Conservation (phyloP, 805 yeast species). For the Teunomyces pallodes region DNA sequence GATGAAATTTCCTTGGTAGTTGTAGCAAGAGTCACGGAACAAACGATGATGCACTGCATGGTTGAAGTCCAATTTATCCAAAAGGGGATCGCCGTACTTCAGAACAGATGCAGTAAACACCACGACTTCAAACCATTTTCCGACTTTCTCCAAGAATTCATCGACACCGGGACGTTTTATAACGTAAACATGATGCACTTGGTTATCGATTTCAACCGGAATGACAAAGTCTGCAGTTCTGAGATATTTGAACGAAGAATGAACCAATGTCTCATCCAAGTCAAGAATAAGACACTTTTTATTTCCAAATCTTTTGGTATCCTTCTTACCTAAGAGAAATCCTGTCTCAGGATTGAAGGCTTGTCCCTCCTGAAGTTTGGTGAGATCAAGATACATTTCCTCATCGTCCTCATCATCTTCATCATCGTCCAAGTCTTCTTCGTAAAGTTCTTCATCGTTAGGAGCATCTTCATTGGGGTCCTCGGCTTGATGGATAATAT, state of each 20-base stretch:
- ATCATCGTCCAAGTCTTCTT: slow-evolving; percentile 4
- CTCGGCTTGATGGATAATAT: neutral
- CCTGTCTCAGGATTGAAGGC: slow-evolving; percentile 60
- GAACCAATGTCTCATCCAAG: slow-evolving; percentile 94
- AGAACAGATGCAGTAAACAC: slow-evolving; percentile 96
- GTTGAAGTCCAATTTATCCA: slow-evolving; percentile 81
- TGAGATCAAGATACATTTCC: slow-evolving; percentile 49
- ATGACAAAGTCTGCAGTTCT: slow-evolving; percentile 94
- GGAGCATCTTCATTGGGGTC: neutral
- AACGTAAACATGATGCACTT: slow-evolving; percentile 90
- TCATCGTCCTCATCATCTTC: slow-evolving; percentile 25
- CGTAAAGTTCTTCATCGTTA: neutral
- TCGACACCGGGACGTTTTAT: slow-evolving; percentile 98
- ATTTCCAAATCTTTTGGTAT: slow-evolving; percentile 44
- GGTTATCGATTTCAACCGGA: slow-evolving; percentile 94
- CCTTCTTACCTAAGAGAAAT: slow-evolving; percentile 59
- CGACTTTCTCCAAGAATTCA: slow-evolving; percentile 79
- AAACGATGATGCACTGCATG: slow-evolving; percentile 82
- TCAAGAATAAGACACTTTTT: slow-evolving; percentile 89
- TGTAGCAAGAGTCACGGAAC: slow-evolving; percentile 91
- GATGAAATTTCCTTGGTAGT: slow-evolving; percentile 91
- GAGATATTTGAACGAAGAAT: slow-evolving; percentile 87
- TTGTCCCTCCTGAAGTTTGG: slow-evolving; percentile 71
- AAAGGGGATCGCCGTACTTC: slow-evolving; percentile 92
- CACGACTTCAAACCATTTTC: slow-evolving; percentile 87